Conservation (phyloP, 1,139 yeast species). For the Debaryomyces udenii region DNA sequence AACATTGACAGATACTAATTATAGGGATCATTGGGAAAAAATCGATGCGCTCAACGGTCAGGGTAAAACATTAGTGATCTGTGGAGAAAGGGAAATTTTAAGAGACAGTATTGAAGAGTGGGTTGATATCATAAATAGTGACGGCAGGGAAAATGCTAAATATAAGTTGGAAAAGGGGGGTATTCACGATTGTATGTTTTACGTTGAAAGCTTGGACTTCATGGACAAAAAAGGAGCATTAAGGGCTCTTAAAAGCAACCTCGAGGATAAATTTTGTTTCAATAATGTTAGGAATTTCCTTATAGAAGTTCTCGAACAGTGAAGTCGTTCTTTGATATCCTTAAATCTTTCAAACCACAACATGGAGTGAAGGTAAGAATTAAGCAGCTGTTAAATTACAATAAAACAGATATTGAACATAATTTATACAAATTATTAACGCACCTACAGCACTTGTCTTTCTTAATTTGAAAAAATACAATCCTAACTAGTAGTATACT, state of each 20-base stretch:
- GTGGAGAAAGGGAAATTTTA: conserved; percentile 45
- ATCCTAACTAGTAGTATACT: too few species aligned
- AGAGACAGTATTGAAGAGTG: conserved; percentile 31
- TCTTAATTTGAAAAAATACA: too few species aligned
- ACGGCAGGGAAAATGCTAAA: conserved; percentile 21
- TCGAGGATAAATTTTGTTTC: conserved; percentile 28
- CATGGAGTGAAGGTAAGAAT: too few species aligned
- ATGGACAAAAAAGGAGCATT: conserved; percentile 25
- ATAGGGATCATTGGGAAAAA: conserved; percentile 32
- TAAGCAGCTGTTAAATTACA: too few species aligned
- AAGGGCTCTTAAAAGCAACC: conserved; percentile 30
- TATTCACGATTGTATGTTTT: conserved; percentile 33
- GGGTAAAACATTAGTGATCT: conserved; percentile 31
- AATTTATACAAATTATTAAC: too few species aligned
- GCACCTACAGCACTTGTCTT: too few species aligned
- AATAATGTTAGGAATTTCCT: conserved; percentile 13
- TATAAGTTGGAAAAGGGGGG: conserved; percentile 35
- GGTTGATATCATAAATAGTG: conserved; percentile 20
- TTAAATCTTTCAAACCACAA: too few species aligned
- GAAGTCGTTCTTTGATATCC: too few species aligned
- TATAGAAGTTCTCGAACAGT: neutral
- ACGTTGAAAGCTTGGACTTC: conserved; percentile 34
- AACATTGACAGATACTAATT: conserved; percentile 28
- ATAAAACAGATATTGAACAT: too few species aligned
- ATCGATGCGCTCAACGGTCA: conserved; percentile 31